A percentile compares a stretch with the other conserved stretches of the same genome.
Conservation (phyloP, 768 basidiomycete species). For the Suillus alpinus region DNA sequence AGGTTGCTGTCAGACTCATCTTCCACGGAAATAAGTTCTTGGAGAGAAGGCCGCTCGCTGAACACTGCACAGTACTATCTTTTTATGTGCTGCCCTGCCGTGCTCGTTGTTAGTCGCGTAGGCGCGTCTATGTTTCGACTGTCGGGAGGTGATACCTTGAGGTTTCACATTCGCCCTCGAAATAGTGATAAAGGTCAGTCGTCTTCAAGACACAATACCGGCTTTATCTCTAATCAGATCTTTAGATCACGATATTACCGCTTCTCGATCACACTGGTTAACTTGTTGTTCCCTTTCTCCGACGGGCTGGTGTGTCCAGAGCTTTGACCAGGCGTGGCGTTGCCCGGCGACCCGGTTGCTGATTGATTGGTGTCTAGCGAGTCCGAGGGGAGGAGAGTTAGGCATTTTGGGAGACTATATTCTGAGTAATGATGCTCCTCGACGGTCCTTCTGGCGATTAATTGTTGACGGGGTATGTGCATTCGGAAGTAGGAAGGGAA, state of each 20-base stretch:
- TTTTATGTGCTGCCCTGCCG: neutral
- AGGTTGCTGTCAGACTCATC: neutral
- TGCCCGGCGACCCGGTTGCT: neutral
- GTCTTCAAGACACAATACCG: neutral
- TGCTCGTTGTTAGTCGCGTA: neutral
- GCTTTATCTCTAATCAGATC: neutral
- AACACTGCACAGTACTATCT: neutral
- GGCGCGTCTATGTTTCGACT: neutral
- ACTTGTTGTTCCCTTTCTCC: neutral
- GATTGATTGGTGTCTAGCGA: neutral
- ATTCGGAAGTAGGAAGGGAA: neutral
- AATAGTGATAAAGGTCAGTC: neutral
- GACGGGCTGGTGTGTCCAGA: neutral
- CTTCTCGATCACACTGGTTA: neutral
- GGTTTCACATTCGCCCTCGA: neutral
- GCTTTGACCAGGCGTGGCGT: neutral
- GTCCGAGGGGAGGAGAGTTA: neutral
- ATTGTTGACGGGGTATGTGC: constrained; percentile 1
- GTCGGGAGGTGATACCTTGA: too few species aligned
- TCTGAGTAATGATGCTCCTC: neutral
- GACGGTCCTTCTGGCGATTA: constrained; percentile 1
- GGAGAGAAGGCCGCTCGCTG: neutral
- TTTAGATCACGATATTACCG: neutral
- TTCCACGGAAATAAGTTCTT: neutral
- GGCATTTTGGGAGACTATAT: neutral